These are phyloP conservation scores for Eryngium alpinum DNA, from an alignment of 140 eudicot genomes.

Conservation along the genomic window DNA sequence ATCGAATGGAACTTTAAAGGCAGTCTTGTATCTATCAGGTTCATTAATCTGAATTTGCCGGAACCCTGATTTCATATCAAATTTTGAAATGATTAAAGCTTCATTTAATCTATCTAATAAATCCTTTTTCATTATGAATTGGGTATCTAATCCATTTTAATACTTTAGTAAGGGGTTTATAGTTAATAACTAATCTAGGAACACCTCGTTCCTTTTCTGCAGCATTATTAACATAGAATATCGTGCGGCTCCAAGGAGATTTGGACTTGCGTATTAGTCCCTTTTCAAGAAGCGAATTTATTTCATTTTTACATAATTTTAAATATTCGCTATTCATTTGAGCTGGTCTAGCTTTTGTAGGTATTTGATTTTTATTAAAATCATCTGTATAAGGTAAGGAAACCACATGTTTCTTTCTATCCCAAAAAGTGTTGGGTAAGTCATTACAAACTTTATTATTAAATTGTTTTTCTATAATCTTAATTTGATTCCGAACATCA, in stretches of 20 bases:
- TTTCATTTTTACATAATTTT: neutral
- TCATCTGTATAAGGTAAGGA: neutral
- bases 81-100: neutral
- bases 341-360: no score
- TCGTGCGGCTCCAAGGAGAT: neutral
- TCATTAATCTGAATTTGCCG: no score
- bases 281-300: neutral
- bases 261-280: neutral
- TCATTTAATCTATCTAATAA: neutral
- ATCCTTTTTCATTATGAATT: no score
- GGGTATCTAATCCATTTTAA: neutral
- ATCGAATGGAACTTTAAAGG: no score
- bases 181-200: neutral
- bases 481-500: no score
- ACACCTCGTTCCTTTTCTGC: neutral
- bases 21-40: no score
- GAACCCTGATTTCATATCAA: no score
- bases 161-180: neutral
- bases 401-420: no score
- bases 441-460: neutral
- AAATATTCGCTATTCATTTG: neutral
- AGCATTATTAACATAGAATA: no score
- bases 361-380: no score
- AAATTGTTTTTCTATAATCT: no score
- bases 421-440: neutral